Conservation (phyloP, 257 asterid species). For the Solanum etuberosum region DNA sequence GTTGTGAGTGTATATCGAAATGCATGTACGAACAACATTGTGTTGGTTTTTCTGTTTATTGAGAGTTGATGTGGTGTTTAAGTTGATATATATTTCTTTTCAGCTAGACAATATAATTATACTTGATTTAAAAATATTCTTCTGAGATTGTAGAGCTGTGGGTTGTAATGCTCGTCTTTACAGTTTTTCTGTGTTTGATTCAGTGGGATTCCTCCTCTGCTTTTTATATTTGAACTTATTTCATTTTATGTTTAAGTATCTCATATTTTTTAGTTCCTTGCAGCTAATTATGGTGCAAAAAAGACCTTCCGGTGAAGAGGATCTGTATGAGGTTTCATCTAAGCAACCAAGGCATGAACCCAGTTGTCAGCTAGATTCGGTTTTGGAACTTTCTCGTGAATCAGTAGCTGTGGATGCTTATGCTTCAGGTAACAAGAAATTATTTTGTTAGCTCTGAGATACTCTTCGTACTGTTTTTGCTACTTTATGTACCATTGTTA, state of each 20-base stretch:
- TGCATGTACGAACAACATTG: too few species aligned
- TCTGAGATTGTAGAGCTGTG: background rate
- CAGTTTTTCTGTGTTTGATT: background rate
- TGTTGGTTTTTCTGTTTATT: background rate
- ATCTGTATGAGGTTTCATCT: conserved; percentile 41
- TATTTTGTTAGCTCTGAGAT: background rate
- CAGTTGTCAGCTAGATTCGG: conserved; percentile 7
- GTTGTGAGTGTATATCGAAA: background rate
- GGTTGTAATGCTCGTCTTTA: background rate
- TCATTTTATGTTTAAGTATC: background rate
- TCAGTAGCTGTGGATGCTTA: conserved; percentile 4
- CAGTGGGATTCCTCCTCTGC: background rate
- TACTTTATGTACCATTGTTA: background rate
- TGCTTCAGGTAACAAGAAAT: conserved; percentile 23
- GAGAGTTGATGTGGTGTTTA: background rate
- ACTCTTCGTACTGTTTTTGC: background rate
- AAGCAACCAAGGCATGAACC: conserved; percentile 47
- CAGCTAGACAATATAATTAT: background rate
- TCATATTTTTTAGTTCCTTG: background rate
- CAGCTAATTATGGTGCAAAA: conserved; percentile 46
- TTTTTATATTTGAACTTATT: background rate
- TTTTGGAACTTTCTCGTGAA: conserved; percentile 16
- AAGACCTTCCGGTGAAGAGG: conserved; percentile 46
- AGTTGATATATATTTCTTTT: background rate
- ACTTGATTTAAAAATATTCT: background rate